Base-by-base conservation (phyloP, 495 filamentous ascomycete genomes). In the Zalerion maritima region DNA sequence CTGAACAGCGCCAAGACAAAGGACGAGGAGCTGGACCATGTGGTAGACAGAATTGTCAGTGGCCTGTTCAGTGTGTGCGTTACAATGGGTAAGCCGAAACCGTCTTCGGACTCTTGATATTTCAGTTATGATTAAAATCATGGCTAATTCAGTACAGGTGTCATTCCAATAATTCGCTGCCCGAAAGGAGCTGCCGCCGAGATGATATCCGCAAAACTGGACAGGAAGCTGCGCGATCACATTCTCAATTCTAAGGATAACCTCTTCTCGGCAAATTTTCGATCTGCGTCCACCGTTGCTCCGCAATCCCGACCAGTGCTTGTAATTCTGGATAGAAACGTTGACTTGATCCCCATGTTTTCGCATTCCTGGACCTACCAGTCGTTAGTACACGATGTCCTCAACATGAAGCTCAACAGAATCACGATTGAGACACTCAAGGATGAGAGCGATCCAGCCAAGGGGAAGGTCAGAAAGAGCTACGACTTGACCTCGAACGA, bases 311-410 rank as follows among this genome's bases (percentile, higher is more conserved):
- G 85, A 17, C 86, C 86, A 0, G 81, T 92, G 0, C 67, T 94
- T 30, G 67, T 94, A 34, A 75, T 94, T 28, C 75, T 94, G 24
- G 89, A 96, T 54, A 78, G 89, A 35, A 96, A 91, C 37, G 75
- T 99, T 14, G 89, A 99, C 53, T 52, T 96, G 20, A 82, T 93
- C 34, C 85, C 91, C n/a, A 96, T 96, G 91, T 66, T 96, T 1
- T 94, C 86, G 14, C 89, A 99, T 55, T 94, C 86, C 1, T 99
- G 89, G 89, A 94, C 85, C 3, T 99, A 99, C 45, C 89, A 96
- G 47, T 93, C 85, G 1, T 67, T 99, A 11, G 84, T 94, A 18
- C 78, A 93, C 38, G 91, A 99, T 55, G 78, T 99, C 5, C 73
- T 96, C 33, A 73, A 79, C 21, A 91, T 92, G 82, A 78, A 77